These are phyloP conservation scores for Yarrowia sp. DNA, from an alignment of 805 yeast genomes.

Conservation along the genomic window DNA sequence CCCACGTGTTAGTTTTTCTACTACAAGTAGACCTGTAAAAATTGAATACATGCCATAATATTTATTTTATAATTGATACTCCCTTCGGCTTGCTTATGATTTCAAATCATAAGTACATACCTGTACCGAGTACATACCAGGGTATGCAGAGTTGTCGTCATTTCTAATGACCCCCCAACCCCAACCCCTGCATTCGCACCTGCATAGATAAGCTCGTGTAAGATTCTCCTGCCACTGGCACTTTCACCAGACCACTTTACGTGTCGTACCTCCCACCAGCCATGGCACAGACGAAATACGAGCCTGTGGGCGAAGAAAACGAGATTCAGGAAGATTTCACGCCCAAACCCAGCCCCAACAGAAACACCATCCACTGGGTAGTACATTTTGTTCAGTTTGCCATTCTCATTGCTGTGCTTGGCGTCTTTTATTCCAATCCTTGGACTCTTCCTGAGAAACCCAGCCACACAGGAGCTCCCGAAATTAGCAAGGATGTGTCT, in stretches of 20 bases:
- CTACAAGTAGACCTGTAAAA: no score
- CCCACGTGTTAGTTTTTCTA: no score
- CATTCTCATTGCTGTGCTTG: neutral
- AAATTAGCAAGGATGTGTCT: neutral
- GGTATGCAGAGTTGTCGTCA: no score
- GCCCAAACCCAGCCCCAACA: neutral
- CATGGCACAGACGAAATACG: conserved; percentile 12
- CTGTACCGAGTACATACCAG: no score
- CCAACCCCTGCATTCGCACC: conserved; percentile 5
- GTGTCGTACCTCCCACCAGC: neutral
- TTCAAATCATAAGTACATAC: no score
- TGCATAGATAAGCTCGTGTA: conserved; percentile 11
- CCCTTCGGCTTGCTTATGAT: no score
- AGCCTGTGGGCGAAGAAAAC: neutral
- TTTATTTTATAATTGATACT: no score
- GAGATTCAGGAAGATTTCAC: neutral
- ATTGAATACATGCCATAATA: no score
- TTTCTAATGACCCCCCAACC: neutral
- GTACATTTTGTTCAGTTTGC: conserved; percentile 12
- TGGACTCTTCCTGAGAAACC: neutral
- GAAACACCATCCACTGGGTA: conserved; percentile 9
- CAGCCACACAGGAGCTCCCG: neutral
- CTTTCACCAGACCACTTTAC: neutral
- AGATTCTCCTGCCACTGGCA: neutral
- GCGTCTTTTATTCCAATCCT: neutral